Percentiles rank a stretch among this genome's conserved stretches.
Conservation (phyloP, 345 rosid genomes). For the Hibiscus mutabilis region DNA sequence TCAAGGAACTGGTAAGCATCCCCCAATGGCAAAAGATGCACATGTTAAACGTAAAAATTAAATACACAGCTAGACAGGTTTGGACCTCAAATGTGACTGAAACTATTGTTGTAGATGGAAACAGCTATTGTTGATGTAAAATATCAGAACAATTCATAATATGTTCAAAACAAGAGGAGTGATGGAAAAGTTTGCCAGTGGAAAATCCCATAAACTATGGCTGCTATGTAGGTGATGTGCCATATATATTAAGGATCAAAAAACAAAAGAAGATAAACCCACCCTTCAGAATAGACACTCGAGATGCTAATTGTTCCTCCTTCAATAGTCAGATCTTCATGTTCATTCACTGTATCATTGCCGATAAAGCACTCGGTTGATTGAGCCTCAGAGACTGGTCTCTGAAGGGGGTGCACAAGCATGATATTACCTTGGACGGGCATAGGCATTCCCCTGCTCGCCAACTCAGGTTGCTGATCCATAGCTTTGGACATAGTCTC, state of each 20-base stretch:
- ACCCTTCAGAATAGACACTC: constrained; percentile 68
- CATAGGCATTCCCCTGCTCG: constrained; percentile 35
- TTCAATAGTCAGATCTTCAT: constrained; percentile 69
- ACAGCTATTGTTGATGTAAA: background rate
- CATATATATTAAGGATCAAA: constrained; percentile 5
- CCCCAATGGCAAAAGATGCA: background rate
- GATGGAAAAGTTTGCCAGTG: background rate
- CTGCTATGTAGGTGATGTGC: background rate
- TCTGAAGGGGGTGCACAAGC: constrained; percentile 33
- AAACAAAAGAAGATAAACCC: constrained; percentile 15
- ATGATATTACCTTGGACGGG: constrained; percentile 29
- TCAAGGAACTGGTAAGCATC: background rate
- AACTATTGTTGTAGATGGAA: background rate
- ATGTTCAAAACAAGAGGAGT: background rate
- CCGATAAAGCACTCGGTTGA: constrained; percentile 45
- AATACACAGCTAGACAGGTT: background rate
- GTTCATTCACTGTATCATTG: constrained; percentile 37
- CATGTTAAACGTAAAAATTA: background rate
- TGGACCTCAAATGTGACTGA: background rate
- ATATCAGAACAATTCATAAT: background rate
- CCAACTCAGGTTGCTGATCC: constrained; percentile 49
- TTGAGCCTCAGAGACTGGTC: constrained; percentile 52
- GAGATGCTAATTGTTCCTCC: constrained; percentile 95
- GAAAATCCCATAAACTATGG: background rate
- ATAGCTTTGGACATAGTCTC: constrained; percentile 38